A percentile compares a stretch with the other conserved stretches of the same genome.
phyloP scores from a whole-genome alignment of 73 alveolate genomes.

The Tetrahymena malaccensis region DNA sequence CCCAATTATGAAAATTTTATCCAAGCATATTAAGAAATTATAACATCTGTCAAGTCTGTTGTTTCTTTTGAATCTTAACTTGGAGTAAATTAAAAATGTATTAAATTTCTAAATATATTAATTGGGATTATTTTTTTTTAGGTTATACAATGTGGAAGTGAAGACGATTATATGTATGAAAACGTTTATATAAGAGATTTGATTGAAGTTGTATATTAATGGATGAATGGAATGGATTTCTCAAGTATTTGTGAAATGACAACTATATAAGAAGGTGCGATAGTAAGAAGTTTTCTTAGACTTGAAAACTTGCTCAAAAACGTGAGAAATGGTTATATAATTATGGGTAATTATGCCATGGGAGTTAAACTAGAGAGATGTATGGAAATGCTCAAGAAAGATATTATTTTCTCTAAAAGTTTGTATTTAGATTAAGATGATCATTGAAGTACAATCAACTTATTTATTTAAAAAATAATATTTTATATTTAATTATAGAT shows the following conservation, averaged over 20 bases:
- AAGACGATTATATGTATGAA: neutral
- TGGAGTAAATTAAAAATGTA: neutral
- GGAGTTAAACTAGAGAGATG: conserved; percentile 49
- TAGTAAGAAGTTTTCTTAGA: conserved; percentile 52
- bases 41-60: neutral
- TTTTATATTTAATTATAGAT: no score
- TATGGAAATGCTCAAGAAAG: conserved; percentile 53
- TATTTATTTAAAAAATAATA: no score
- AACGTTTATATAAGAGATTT: neutral
- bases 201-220: neutral
- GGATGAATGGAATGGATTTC: conserved; percentile 63
- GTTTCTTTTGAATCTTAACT: neutral
- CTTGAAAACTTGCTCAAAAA: conserved; percentile 43
- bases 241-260: conserved; percentile 41
- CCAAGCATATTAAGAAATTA: neutral
- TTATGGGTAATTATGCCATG: conserved; percentile 55
- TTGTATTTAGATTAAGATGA: conserved; percentile 42
- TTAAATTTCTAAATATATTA: neutral
- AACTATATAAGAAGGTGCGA: conserved; percentile 55
- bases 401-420: conserved; percentile 63
- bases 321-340: conserved; percentile 39
- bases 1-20: neutral
- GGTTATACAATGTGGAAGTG: neutral
- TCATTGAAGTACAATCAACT: neutral
- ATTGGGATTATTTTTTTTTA: neutral